These are phyloP conservation scores for Coemansia sp. DNA, from an alignment of 192 early-diverging fungal genomes.

Conservation along the genomic window DNA sequence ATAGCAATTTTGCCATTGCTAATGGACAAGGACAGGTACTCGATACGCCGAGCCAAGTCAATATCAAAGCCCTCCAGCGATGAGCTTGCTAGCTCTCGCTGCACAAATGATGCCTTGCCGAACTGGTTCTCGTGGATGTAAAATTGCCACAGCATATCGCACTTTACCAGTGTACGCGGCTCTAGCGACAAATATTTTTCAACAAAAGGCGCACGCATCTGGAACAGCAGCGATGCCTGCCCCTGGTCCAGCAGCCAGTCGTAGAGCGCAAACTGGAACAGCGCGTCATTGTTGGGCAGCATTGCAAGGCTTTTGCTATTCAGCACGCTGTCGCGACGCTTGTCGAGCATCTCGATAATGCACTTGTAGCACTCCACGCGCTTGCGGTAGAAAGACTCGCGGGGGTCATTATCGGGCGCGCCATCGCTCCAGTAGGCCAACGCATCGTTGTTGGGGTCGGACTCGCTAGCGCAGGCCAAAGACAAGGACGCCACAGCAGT, in stretches of 20 bases:
- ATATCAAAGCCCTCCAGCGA: slow-evolving; percentile 22
- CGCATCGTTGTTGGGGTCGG: slow-evolving; percentile 59
- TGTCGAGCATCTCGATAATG: slow-evolving; percentile 38
- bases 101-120: slow-evolving; percentile 59
- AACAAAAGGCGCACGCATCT: slow-evolving; percentile 48
- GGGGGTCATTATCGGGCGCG: slow-evolving; percentile 52
- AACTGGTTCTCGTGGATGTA: slow-evolving; percentile 61
- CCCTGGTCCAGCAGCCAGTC: slow-evolving; percentile 61
- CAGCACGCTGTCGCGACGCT: slow-evolving; percentile 4
- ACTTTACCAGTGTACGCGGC: slow-evolving; percentile 52
- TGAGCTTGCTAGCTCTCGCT: slow-evolving; percentile 41
- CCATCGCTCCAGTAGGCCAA: slow-evolving; percentile 58
- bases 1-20: slow-evolving; percentile 63
- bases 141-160: slow-evolving; percentile 66
- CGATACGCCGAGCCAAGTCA: slow-evolving; percentile 49
- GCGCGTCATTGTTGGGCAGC: slow-evolving; percentile 55
- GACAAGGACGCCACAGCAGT: slow-evolving; percentile 56
- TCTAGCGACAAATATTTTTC: slow-evolving; percentile 55
- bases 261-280: slow-evolving; percentile 68
- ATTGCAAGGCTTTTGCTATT: slow-evolving; percentile 15
- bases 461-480: slow-evolving; percentile 56
- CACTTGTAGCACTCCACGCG: slow-evolving; percentile 49
- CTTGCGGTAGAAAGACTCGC: slow-evolving; percentile 40
- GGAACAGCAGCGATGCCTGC: slow-evolving; percentile 52
- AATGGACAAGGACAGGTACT: slow-evolving; percentile 65